Base-by-base conservation (phyloP, 768 basidiomycete genomes). In the Pleurotus platypus region DNA sequence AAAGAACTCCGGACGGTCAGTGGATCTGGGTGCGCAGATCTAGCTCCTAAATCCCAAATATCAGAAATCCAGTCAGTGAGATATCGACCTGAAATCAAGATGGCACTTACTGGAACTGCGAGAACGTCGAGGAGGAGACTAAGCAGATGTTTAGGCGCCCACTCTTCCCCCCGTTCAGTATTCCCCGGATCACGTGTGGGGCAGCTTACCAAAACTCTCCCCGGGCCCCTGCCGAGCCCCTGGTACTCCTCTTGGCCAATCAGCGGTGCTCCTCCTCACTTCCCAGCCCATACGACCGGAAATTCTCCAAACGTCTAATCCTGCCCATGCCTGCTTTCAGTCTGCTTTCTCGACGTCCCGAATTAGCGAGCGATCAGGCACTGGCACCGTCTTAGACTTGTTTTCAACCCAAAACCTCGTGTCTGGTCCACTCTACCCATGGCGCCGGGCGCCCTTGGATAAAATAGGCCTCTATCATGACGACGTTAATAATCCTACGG, bases 341-440 rank as follows among this genome's bases (percentile, higher is more conserved):
- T 40, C 18, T 22, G 24, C n/a, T 54, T 54, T 43, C 51, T 43
- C 51, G 51, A 54, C 51, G 42, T 43, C 51, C 37, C 24, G 35
- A 11, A 40, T 30, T 40, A 39, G 16, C 39, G 37, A 54, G 51
- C 51, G 51, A 54, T 54, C 51, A 54, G 51, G 51, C 51, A 54
- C 51, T 54, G 51, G 22, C 51, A 40, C 39, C 51, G 51, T 39
- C 51, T 16, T 13, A 18, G 15, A 54, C 24, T 40, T 20, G 18
- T 40, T n/a, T 24, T 16, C n/a, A 54, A 54, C 51, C 51, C 51
- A 54, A 54, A 54, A 24, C 51, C 51, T 54, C 51, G 51, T 54
- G 51, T 42, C 27, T 24, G 39, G 27, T 16, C 27, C 39, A 16
- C 51, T 42, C 39, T 4, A 22, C 18, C 51, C 51, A 42, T 42